Conservation (phyloP, 2,329 filamentous ascomycete genomes). For the Nigrograna mackinnonii region DNA sequence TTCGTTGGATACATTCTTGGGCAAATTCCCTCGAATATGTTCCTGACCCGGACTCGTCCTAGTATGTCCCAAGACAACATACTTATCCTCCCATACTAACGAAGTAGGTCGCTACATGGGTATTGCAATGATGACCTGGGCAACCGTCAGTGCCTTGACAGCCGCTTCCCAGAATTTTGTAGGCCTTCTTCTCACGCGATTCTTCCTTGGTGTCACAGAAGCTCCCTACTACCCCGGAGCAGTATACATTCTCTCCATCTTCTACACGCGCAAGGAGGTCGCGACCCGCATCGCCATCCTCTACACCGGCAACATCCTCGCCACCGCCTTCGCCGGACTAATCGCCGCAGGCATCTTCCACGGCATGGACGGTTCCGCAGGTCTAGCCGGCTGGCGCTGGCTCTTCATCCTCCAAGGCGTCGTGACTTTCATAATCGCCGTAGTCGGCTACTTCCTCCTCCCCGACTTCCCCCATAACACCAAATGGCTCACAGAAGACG, state of each 20-base stretch:
- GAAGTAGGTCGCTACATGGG: conserved; percentile 26
- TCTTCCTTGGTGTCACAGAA: conserved; percentile 48
- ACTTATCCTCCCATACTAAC: no score
- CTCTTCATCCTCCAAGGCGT: conserved; percentile 33
- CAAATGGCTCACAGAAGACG: conserved; percentile 49
- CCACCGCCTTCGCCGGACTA: conserved; percentile 47
- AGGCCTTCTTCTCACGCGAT: conserved; percentile 48
- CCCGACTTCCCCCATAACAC: conserved; percentile 44
- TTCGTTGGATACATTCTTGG: conserved; percentile 63
- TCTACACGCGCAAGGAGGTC: conserved; percentile 43
- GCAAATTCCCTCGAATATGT: conserved; percentile 62
- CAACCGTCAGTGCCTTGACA: conserved; percentile 47
- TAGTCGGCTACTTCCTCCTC: conserved; percentile 45
- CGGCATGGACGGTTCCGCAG: conserved; percentile 22
- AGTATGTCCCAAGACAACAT: neutral
- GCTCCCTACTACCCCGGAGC: conserved; percentile 43
- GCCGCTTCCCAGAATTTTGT: conserved; percentile 47
- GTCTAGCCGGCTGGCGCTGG: conserved; percentile 29
- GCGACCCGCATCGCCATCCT: conserved; percentile 56
- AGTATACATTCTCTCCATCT: conserved; percentile 39
- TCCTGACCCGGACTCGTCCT: conserved; percentile 56
- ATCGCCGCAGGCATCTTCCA: conserved; percentile 42
- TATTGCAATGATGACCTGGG: conserved; percentile 44
- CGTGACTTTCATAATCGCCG: conserved; percentile 35
- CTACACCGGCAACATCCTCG: conserved; percentile 46